Base-by-base conservation (phyloP, 176 grass and related monocot species). In the Alopecurus myosuroides region DNA sequence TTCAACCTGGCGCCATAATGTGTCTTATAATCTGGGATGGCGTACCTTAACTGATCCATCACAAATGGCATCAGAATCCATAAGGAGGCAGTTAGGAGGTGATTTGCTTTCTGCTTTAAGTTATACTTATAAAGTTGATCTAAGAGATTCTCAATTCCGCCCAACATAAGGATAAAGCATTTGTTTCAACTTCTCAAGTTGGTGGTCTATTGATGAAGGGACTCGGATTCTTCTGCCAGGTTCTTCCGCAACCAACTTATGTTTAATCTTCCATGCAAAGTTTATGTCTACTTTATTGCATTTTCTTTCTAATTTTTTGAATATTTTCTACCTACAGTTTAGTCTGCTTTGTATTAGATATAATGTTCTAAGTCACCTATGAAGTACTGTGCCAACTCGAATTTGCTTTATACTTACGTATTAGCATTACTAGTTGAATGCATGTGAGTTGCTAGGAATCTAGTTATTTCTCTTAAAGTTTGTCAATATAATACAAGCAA, bases 131-230 rank as follows among this genome's bases (percentile, higher is more conserved):
- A 92, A 84, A 41, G 82, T 97, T 44, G 94, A 97, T 57, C 52
- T 51, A 66, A 92, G 94, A 77, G 88, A 97, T 90, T 94, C 94
- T 12, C 18, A 81, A 76, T 10, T 92, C 35, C 92, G 94, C 41
- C 92, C 92, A 78, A 97, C 82, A 62, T 50, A 74, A 78, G 94
- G 94, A 51, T 94, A n/a, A 94, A 73, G 89, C 92, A 48, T 94
- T 94, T n/a, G n/a, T n/a, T n/a, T n/a, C n/a, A n/a, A n/a, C n/a
- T n/a, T n/a, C n/a, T n/a, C n/a, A n/a, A n/a, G 75, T 97, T 79
- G 89, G 82, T 63, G 89, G 89, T 85, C 84, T 94, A 39, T 69
- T 83, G 64, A 92, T 20, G 94, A 85, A 50, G 84, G 84, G 90
- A 19, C 46, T 91, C 61, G 78, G 79, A 85, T 97, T 92, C 85